Conservation (phyloP, 805 yeast species). For the Wickerhamiella sergipiensis region DNA sequence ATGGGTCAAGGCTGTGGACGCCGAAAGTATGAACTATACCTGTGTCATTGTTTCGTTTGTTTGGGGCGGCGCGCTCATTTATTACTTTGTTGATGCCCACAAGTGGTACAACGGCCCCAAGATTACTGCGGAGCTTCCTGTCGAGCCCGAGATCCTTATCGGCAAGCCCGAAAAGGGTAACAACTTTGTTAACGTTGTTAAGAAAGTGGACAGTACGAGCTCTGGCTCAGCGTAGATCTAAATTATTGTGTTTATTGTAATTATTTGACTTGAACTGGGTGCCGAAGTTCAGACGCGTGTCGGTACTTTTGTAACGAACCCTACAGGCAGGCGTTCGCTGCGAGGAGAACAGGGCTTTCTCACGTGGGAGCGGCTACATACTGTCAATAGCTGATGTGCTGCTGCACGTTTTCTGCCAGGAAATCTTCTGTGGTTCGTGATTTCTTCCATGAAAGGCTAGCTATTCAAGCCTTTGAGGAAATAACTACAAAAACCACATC, state of each 20-base stretch:
- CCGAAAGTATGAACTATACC: conserved; percentile 58
- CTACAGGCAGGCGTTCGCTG: no score
- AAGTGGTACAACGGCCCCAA: conserved; percentile 51
- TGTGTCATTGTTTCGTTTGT: conserved; percentile 48
- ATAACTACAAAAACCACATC: no score
- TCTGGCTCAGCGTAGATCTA: background rate
- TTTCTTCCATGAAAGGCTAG: no score
- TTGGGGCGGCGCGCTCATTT: conserved; percentile 34
- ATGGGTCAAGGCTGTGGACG: conserved; percentile 51
- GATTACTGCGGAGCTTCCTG: conserved; percentile 30
- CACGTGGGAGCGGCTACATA: no score
- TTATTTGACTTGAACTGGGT: no score
- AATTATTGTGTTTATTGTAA: background rate
- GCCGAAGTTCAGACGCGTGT: no score
- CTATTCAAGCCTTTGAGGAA: no score
- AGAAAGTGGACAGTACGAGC: background rate
- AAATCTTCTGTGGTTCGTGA: no score
- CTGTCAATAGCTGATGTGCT: no score
- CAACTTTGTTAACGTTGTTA: background rate
- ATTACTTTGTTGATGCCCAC: conserved; percentile 41
- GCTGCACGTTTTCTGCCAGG: no score
- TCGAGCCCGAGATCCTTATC: background rate
- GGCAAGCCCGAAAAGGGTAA: background rate
- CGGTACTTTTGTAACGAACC: no score
- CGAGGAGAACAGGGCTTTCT: no score